Evolutionary conservation across 139 green algal species (phyloP), one percentile per base, ranked within the genome.

Genomic region (Diplosphaera chodatii): DNA sequence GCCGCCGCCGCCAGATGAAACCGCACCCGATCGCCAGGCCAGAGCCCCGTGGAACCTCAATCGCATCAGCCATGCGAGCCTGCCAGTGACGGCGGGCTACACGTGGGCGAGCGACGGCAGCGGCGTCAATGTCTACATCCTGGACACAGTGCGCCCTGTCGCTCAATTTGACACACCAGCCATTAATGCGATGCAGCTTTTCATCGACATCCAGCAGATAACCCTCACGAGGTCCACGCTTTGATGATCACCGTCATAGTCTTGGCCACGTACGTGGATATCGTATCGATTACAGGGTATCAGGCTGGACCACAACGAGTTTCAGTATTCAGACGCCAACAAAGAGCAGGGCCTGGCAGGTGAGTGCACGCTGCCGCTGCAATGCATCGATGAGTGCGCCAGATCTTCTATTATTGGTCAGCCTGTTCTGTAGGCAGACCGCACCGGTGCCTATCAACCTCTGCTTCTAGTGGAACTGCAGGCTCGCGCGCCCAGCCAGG

Each of bases 51-150:
- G 86, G 86, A 82, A 86, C 32, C 76, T 93, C 59, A 84, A 93
- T 75, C 77, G 82, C 4, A 62, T 94, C 0, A 88, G 92, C 55
- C 85, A 94, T 71, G 33, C 66, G 0, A 21, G 1, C 10, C 71
- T 91, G 74, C 88, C 85, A 1, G 80, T 93, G 40, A 84, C 93
- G 55, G 33, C 69, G 4, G 67, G 70, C 27, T 94, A 86, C 66
- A 33, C 78, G 10, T 87, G 85, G 63, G 69, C 71, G 16, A 68
- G 40, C 68, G 62, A 78, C 63, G 85, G 84, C 6, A 81, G 68
- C 4, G 84, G 81, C 16, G 81, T 94, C 20, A 78, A 91, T 28
- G 84, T 86, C 5, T 94, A 94, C 73, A 63, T 94, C 2, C 40
- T 94, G 23, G 88, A 94, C 78, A 93, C 88, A 68, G 74, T 79